Conservation (phyloP, 805 yeast species). For the Tetrapisispora namnaoensis region DNA sequence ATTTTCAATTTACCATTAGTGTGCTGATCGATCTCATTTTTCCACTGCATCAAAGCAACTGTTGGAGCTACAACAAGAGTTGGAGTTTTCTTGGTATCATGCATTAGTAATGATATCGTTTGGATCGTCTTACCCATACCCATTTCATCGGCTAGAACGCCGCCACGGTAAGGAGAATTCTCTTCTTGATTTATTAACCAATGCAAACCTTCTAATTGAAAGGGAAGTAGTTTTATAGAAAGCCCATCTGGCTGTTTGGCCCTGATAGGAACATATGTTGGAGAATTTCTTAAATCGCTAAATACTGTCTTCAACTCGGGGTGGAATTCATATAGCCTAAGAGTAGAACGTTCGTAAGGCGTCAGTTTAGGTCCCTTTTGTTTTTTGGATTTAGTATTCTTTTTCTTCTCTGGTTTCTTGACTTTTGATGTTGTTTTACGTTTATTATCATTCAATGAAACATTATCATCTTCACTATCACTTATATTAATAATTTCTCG, state of each 20-base stretch:
- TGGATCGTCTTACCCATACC: conserved; percentile 99
- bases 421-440: conserved; percentile 14
- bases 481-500: conserved; percentile 4
- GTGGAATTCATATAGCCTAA: conserved; percentile 59
- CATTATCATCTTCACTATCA: conserved; percentile 17
- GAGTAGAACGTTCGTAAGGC: conserved; percentile 60
- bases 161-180: conserved; percentile 63
- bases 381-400: conserved; percentile 6
- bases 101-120: conserved; percentile 78
- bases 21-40: conserved; percentile 79
- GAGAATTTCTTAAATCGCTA: conserved; percentile 44
- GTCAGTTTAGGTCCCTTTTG: conserved; percentile 46
- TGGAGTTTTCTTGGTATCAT: conserved; percentile 57
- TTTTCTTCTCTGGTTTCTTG: conserved; percentile 10
- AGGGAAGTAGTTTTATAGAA: conserved; percentile 68
- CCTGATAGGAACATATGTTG: conserved; percentile 39
- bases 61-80: conserved; percentile 93
- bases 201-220: conserved; percentile 85
- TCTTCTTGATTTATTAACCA: conserved; percentile 85
- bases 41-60: conserved; percentile 98
- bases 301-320: conserved; percentile 72
- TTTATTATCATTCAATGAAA: conserved; percentile 9
- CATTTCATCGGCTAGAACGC: conserved; percentile 97
- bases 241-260: conserved; percentile 74
- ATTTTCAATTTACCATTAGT: conserved; percentile 62